phyloP scores from a whole-genome alignment of 2,329 filamentous ascomycete species.

The Ophiocordyceps polyrhachis-furcata region DNA sequence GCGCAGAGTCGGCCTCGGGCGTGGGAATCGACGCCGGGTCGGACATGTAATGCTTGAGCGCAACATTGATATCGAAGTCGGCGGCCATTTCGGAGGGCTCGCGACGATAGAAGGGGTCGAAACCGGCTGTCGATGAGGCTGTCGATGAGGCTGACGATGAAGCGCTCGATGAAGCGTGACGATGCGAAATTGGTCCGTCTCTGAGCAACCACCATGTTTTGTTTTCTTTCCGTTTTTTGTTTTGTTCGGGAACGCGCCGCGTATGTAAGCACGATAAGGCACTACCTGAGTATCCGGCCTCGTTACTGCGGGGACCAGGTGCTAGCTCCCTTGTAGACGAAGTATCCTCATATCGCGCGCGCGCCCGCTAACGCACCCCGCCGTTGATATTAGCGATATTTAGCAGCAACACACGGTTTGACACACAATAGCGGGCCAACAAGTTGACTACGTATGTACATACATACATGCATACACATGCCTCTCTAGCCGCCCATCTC shows the following conservation, averaged over 20 bases:
- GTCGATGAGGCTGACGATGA: background rate
- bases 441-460: background rate
- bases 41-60: constrained; percentile 91
- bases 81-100: constrained; percentile 39
- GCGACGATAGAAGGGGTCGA: constrained; percentile 3
- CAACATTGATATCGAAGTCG: constrained; percentile 89
- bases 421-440: background rate
- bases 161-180: background rate
- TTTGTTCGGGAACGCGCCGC: constrained; percentile 10
- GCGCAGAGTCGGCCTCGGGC: constrained; percentile 63
- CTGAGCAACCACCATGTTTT: constrained; percentile 5
- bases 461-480: background rate
- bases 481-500: background rate
- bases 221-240: constrained; percentile 11
- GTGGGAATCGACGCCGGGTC: constrained; percentile 72
- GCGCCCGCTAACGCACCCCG: background rate
- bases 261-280: background rate
- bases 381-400: background rate
- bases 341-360: background rate
- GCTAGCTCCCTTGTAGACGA: background rate
- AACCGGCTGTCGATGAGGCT: background rate
- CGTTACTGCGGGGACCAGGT: background rate
- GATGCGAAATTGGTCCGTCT: constrained; percentile 2
- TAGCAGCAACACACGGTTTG: background rate
- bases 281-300: background rate